These are phyloP conservation scores for Apiotrichum brassicae DNA, from an alignment of 1,284 basidiomycete species.

Conservation along the genomic window DNA sequence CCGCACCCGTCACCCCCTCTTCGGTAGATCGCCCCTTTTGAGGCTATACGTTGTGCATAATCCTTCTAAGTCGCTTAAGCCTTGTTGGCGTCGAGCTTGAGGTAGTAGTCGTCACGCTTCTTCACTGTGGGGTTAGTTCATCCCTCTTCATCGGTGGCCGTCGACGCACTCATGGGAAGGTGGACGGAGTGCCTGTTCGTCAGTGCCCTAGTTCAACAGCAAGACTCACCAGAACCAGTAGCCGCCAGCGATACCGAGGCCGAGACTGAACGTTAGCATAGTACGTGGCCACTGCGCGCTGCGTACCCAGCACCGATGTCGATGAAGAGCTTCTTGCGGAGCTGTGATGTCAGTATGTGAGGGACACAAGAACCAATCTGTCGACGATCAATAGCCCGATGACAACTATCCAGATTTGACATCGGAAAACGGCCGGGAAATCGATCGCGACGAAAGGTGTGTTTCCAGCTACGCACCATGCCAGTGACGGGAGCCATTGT, in stretches of 20 bases:
- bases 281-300: neutral
- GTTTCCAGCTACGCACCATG: constrained; percentile 10
- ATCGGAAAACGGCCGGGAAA: no score
- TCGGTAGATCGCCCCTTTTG: neutral
- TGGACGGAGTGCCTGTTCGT: constrained; percentile 15
- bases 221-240: constrained; percentile 19
- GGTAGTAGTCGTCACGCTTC: constrained; percentile 21
- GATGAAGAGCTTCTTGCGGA: constrained; percentile 11
- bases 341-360: constrained; percentile 11
- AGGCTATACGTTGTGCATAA: constrained; percentile 4
- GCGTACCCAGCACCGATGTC: constrained; percentile 12
- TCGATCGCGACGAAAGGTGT: neutral
- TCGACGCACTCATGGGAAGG: constrained; percentile 16
- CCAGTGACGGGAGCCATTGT: constrained; percentile 18
- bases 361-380: no score
- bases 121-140: constrained; percentile 10
- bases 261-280: constrained; percentile 12
- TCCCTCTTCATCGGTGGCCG: no score
- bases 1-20: neutral
- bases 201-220: neutral
- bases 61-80: constrained; percentile 1
- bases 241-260: constrained; percentile 10
- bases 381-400: no score
- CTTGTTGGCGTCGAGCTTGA: constrained; percentile 18
- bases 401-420: no score